Conservation (phyloP, 2,329 filamentous ascomycete genomes). For the Neopestalotiopsis sp. region DNA sequence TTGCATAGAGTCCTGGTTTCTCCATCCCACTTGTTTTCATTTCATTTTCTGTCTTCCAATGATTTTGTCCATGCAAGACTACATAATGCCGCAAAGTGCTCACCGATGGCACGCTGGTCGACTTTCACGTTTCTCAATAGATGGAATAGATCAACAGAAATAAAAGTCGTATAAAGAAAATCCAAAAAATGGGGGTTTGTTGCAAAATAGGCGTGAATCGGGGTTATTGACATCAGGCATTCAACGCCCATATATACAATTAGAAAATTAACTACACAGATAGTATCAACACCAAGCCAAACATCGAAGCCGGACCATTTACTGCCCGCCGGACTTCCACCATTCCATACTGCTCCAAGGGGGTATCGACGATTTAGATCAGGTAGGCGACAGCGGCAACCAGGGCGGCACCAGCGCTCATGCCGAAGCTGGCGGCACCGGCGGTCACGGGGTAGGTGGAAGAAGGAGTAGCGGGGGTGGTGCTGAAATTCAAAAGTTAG, state of each 20-base stretch:
- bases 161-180: background rate
- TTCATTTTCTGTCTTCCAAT: background rate
- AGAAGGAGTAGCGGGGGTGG: conserved; percentile 38
- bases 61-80: no score
- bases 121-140: background rate
- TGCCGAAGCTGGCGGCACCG: conserved; percentile 57
- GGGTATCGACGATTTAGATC: conserved; percentile 51
- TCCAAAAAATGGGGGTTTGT: background rate
- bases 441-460: conserved; percentile 44
- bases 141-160: background rate
- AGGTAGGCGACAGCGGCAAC: conserved; percentile 61
- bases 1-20: background rate
- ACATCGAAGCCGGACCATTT: background rate
- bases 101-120: no score
- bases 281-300: conserved; percentile 11
- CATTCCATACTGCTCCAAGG: conserved; percentile 27
- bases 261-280: conserved; percentile 52
- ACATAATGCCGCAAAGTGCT: no score
- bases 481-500: conserved; percentile 20
- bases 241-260: conserved; percentile 37
- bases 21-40: background rate
- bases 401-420: conserved; percentile 47
- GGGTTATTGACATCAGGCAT: conserved; percentile 16
- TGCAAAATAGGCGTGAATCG: conserved; percentile 18
- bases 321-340: background rate